Conservation (phyloP, 805 yeast species). For the Maudiozyma pseudohumilis region DNA sequence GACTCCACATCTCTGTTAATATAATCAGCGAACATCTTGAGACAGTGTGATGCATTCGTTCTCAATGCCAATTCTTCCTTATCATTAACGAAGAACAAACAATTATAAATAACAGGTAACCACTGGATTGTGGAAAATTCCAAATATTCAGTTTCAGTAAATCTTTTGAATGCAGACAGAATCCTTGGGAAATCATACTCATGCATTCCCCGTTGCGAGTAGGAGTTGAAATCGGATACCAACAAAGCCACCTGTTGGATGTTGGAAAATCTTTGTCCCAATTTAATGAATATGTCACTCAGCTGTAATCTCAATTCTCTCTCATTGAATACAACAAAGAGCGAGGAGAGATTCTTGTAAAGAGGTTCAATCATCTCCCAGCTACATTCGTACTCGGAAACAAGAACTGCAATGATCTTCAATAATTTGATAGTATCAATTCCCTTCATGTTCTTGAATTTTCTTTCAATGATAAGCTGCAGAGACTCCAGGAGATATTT, state of each 20-base stretch:
- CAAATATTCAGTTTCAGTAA: constrained; percentile 47
- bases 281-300: constrained; percentile 45
- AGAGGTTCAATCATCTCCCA: constrained; percentile 41
- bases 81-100: constrained; percentile 64
- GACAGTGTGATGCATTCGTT: constrained; percentile 57
- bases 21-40: constrained; percentile 58
- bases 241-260: constrained; percentile 40
- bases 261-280: constrained; percentile 44
- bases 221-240: constrained; percentile 62
- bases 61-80: constrained; percentile 72
- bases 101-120: constrained; percentile 64
- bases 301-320: constrained; percentile 52
- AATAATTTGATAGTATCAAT: constrained; percentile 49
- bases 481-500: constrained; percentile 46
- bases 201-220: constrained; percentile 47
- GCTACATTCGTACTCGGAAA: constrained; percentile 43
- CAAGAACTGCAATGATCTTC: constrained; percentile 44
- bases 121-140: constrained; percentile 49
- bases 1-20: constrained; percentile 26
- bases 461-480: constrained; percentile 50
- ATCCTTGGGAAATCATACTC: constrained; percentile 76
- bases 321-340: constrained; percentile 52
- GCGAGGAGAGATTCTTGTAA: constrained; percentile 42
- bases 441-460: constrained; percentile 40
- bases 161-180: constrained; percentile 50